A percentile compares a stretch with the other conserved stretches of the same genome.
Evolutionary conservation across 1,284 basidiomycete species (phyloP).

Genomic region (Irpex lacteus): DNA sequence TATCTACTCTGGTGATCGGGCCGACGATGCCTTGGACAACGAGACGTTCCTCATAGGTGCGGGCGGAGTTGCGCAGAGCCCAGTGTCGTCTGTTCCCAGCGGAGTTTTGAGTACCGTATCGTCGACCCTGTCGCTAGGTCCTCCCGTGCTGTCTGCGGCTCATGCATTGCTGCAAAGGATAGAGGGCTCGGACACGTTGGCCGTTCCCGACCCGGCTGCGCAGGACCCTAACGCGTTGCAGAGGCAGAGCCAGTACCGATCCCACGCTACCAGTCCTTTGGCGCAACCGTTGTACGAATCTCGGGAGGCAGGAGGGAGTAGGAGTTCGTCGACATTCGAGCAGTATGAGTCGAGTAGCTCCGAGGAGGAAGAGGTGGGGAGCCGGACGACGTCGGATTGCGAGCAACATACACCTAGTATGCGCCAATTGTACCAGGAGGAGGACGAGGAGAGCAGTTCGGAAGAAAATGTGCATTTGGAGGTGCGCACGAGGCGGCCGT

Average conservation of each 20-base stretch:
- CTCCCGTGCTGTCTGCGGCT: conserved; percentile 19
- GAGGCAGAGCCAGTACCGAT: conserved; percentile 21
- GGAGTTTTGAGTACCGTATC: conserved; percentile 31
- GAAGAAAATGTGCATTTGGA: conserved; percentile 25
- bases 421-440: conserved; percentile 34
- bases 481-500: conserved; percentile 28
- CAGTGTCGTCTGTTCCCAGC: conserved; percentile 38
- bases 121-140: conserved; percentile 25
- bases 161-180: conserved; percentile 25
- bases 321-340: conserved; percentile 12
- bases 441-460: conserved; percentile 28
- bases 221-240: conserved; percentile 20
- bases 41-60: conserved; percentile 50
- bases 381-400: conserved; percentile 12
- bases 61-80: conserved; percentile 45
- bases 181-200: conserved; percentile 17
- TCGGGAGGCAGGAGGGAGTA: conserved; percentile 13
- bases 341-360: conserved; percentile 10
- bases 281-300: conserved; percentile 26
- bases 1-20: conserved; percentile 37
- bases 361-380: background rate
- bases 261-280: conserved; percentile 39
- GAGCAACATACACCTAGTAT: conserved; percentile 25
- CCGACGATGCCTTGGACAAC: conserved; percentile 40
- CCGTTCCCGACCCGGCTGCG: conserved; percentile 23